Percentiles rank a stretch among this genome's conserved stretches.
phyloP scores from a whole-genome alignment of 2,329 filamentous ascomycete genomes.

The Bimuria novae-zelandiae region DNA sequence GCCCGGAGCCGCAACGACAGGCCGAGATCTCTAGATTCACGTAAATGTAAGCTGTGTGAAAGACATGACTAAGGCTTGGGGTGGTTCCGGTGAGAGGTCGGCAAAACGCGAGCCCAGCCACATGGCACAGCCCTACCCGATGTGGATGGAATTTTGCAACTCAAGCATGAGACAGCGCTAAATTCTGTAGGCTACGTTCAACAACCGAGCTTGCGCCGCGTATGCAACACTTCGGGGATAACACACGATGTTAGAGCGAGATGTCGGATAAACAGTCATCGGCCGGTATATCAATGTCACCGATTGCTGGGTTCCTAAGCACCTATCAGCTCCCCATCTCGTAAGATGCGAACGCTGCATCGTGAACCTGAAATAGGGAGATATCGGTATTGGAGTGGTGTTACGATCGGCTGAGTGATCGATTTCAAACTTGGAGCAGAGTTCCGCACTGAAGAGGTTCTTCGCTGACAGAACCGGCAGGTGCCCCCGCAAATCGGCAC shows the following conservation, averaged over 20 bases:
- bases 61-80: slow-evolving; percentile 2
- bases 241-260: no score
- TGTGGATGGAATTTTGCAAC: not conserved
- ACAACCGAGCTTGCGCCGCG: not conserved
- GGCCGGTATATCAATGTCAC: not conserved
- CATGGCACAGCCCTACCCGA: slow-evolving; percentile 4
- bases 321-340: no score
- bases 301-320: not conserved
- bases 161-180: not conserved
- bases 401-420: slow-evolving; percentile 1
- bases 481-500: not conserved
- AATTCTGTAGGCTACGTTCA: not conserved
- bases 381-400: no score
- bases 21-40: not conserved
- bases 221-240: no score
- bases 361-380: no score
- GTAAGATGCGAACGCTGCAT: no score
- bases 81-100: not conserved
- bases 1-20: not conserved
- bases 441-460: not conserved
- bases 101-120: slow-evolving; percentile 1
- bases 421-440: no score
- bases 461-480: not conserved
- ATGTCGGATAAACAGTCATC: no score
- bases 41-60: not conserved